phyloP scores from a whole-genome alignment of 164 flowering plant species.

The Vitis rupestris region DNA sequence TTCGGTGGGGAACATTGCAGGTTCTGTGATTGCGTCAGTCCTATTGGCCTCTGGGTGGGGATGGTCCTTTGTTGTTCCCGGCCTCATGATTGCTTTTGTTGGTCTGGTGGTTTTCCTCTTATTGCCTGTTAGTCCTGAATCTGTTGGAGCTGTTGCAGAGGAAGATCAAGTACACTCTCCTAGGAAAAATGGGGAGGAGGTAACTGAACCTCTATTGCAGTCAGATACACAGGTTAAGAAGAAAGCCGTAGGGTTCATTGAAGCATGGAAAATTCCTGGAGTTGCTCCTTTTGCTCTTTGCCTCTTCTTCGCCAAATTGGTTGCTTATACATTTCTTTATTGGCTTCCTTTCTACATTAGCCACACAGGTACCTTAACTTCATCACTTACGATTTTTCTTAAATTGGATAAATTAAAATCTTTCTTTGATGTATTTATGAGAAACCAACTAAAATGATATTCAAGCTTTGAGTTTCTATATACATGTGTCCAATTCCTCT shows the following conservation, averaged over 20 bases:
- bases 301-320: constrained; percentile 93
- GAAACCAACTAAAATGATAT: too few species aligned
- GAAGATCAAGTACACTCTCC: constrained; percentile 45
- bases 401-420: background rate
- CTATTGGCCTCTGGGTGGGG: constrained; percentile 91
- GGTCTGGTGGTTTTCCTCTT: constrained; percentile 65
- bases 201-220: constrained; percentile 47
- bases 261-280: constrained; percentile 97
- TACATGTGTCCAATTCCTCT: too few species aligned
- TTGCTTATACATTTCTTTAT: constrained; percentile 91
- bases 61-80: constrained; percentile 92
- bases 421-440: background rate
- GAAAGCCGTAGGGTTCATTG: constrained; percentile 72
- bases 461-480: too few species aligned
- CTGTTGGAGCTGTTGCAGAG: constrained; percentile 51
- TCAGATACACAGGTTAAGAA: constrained; percentile 20
- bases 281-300: constrained; percentile 91
- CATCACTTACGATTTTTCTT: background rate
- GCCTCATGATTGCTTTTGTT: constrained; percentile 53
- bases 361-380: constrained; percentile 63
- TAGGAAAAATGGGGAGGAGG: constrained; percentile 37
- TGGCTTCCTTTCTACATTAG: constrained; percentile 97
- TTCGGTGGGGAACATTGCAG: constrained; percentile 86
- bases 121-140: constrained; percentile 71
- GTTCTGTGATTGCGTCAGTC: constrained; percentile 77